Percentiles rank a stretch among this genome's conserved stretches.
Evolutionary conservation across 2,329 filamentous ascomycete genomes (phyloP).

Genomic region (Akanthomyces uredinophilus): DNA sequence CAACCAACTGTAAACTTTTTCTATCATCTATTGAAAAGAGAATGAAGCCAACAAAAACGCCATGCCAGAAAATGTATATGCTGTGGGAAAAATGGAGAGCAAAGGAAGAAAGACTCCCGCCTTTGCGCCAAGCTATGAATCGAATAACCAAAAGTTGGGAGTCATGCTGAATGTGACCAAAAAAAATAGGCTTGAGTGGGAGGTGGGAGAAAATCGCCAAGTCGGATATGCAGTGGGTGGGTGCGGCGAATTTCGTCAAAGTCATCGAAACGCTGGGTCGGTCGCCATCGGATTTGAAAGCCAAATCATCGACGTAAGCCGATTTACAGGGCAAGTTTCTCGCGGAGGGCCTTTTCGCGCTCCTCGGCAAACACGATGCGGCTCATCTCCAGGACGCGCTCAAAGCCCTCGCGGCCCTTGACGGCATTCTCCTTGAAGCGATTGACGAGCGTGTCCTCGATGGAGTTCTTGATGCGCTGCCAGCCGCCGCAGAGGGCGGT

Average conservation of each 20-base stretch:
- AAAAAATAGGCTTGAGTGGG: background rate
- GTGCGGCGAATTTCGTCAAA: background rate
- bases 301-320: background rate
- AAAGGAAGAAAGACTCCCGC: constrained; percentile 4
- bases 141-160: constrained; percentile 14
- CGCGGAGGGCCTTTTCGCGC: constrained; percentile 48
- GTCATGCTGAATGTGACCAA: constrained; percentile 5
- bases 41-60: constrained; percentile 11
- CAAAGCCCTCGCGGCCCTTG: constrained; percentile 90
- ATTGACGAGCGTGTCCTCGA: constrained; percentile 86
- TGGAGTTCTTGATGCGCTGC: constrained; percentile 94
- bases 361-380: constrained; percentile 88
- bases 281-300: background rate
- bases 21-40: constrained; percentile 13
- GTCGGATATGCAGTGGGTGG: background rate
- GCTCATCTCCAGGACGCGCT: constrained; percentile 90
- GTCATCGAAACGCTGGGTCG: background rate
- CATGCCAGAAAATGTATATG: constrained; percentile 12
- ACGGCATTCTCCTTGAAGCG: constrained; percentile 87
- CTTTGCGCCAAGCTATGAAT: constrained; percentile 14
- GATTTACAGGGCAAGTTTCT: constrained; percentile 3
- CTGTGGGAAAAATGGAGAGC: background rate
- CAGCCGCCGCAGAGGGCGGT: constrained; percentile 93
- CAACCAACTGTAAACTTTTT: constrained; percentile 12
- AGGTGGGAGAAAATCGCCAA: background rate